Conservation (phyloP, 108 stramenopile genomes). For the Mediolabrus comicus region DNA sequence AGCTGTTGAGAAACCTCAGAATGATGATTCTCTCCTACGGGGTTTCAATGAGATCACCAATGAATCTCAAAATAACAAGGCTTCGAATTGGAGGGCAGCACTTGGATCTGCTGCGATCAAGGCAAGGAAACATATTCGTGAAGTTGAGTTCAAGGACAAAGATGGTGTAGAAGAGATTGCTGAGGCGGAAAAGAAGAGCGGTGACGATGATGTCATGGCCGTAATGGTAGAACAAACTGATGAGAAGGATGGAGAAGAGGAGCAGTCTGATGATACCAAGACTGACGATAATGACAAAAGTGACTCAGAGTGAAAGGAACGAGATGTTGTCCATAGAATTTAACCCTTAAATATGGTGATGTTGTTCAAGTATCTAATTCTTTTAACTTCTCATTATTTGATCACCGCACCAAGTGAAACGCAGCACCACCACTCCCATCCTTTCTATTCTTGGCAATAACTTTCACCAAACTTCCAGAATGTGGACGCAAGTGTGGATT, state of each 20-base stretch:
- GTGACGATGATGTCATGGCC: neutral
- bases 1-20: neutral
- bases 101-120: neutral
- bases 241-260: neutral
- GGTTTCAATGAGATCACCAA: neutral
- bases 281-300: neutral
- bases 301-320: no score
- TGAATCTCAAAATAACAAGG: neutral
- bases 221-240: neutral
- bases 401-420: constrained; percentile 58
- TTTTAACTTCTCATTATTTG: no score
- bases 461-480: constrained; percentile 83
- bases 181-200: neutral
- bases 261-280: neutral
- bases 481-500: constrained; percentile 68
- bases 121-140: neutral
- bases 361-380: no score
- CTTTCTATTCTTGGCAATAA: constrained; percentile 51
- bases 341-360: no score
- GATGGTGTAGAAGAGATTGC: neutral
- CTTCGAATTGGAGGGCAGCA: neutral
- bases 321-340: no score
- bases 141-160: neutral
- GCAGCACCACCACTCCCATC: constrained; percentile 56
- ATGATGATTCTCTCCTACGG: neutral